Conservation (phyloP, 169 alveolate genomes). For the Plasmodium gallinaceum region DNA sequence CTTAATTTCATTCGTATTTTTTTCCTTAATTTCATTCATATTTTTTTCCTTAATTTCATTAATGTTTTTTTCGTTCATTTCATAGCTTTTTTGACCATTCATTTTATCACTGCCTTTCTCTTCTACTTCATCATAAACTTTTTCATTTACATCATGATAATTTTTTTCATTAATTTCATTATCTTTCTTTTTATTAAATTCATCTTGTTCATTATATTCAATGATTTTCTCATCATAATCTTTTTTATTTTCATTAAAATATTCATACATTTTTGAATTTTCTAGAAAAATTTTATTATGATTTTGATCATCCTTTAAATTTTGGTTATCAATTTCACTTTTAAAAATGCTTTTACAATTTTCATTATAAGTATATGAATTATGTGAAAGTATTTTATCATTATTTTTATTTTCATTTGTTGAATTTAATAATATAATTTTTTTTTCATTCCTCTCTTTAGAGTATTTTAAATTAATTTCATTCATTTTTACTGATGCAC, state of each 20-base stretch:
- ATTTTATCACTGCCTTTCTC: too few relatives aligned
- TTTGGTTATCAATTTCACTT: not conserved
- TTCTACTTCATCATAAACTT: not conserved
- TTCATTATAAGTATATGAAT: not conserved
- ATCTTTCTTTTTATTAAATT: not conserved
- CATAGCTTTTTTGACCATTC: not conserved
- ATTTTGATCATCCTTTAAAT: not conserved
- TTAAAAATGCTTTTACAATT: not conserved
- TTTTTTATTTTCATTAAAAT: not conserved
- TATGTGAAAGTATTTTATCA: not conserved
- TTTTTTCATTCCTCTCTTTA: slow-evolving; percentile 19
- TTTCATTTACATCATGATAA: not conserved
- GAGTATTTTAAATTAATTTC: slow-evolving; percentile 51
- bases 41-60: not conserved
- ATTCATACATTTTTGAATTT: not conserved
- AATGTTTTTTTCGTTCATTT: not conserved
- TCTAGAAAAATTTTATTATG: not conserved
- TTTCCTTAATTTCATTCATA: not conserved
- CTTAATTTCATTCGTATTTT: not conserved
- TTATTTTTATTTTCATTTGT: not conserved
- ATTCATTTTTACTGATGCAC: slow-evolving; percentile 61
- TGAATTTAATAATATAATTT: slow-evolving; percentile 10
- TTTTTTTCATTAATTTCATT: not conserved
- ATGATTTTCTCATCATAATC: not conserved
- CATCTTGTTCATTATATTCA: not conserved